Evolutionary conservation across 495 filamentous ascomycete genomes (phyloP).

Genomic region (Podospora pseudopauciseta): DNA sequence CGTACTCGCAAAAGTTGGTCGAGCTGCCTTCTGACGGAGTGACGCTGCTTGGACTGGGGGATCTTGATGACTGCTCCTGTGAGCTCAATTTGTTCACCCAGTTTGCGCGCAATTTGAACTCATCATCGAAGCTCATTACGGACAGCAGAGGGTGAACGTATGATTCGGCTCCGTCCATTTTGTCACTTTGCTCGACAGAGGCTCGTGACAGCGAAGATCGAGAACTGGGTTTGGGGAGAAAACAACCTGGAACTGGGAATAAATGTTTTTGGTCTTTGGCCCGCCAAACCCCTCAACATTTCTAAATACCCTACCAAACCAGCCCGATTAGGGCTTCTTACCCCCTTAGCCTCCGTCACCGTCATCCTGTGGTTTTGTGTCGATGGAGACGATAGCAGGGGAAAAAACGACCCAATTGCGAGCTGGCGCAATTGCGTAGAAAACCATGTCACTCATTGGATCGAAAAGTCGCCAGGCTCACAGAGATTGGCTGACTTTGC

Average conservation of each 20-base stretch:
- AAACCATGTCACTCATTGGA: conserved; percentile 13
- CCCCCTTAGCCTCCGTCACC: not conserved
- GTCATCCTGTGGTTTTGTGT: not conserved
- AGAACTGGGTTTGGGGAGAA: not conserved
- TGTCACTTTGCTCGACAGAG: not conserved
- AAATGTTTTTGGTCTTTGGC: not conserved
- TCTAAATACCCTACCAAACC: not conserved
- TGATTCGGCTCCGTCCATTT: not conserved
- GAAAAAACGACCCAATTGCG: conserved; percentile 16
- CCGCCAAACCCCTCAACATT: not conserved
- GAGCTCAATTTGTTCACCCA: not conserved
- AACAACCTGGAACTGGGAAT: not conserved
- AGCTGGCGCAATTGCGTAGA: conserved; percentile 24
- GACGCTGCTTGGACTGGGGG: conserved; percentile 19
- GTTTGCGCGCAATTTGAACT: not conserved
- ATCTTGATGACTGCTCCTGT: conserved; percentile 15
- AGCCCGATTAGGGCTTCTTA: not conserved
- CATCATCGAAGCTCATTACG: not conserved
- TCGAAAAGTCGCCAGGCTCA: not conserved
- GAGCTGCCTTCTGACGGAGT: conserved; percentile 20
- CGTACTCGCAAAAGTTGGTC: conserved; percentile 12
- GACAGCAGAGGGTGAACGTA: not conserved
- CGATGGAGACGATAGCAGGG: not conserved
- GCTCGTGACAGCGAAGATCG: not conserved
- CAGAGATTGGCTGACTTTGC: conserved; percentile 1